A percentile compares a stretch with the other conserved stretches of the same genome.
Evolutionary conservation across 495 filamentous ascomycete genomes (phyloP).

Genomic region (Talaromyces thailandensis): DNA sequence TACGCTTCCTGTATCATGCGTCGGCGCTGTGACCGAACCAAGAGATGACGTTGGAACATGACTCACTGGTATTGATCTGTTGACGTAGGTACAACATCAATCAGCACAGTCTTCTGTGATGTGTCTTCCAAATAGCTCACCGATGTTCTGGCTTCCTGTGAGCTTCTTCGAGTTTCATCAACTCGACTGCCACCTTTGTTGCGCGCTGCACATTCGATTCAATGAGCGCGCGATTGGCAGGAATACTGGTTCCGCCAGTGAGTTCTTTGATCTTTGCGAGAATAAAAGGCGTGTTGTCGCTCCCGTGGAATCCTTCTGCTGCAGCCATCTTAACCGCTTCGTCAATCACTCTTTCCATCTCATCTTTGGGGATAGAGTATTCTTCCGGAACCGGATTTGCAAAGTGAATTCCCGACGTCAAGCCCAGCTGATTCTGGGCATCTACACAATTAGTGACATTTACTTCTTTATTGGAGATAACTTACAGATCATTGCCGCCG

Average conservation of each 20-base stretch:
- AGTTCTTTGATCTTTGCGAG: slow-evolving; percentile 72
- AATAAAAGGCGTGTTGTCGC: slow-evolving; percentile 83
- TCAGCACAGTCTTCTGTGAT: slow-evolving; percentile 2
- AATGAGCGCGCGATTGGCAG: slow-evolving; percentile 70
- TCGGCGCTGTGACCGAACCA: slow-evolving; percentile 10
- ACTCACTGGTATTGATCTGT: slow-evolving; percentile 36
- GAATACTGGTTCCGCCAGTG: slow-evolving; percentile 60
- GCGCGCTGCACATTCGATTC: slow-evolving; percentile 73
- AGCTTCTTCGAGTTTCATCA: slow-evolving; percentile 51
- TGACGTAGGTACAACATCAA: slow-evolving; percentile 3
- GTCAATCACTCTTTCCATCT: slow-evolving; percentile 68
- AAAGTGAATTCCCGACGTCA: slow-evolving; percentile 70
- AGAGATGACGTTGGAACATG: slow-evolving; percentile 10
- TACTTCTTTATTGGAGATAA: slow-evolving; percentile 2
- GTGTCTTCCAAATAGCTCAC: slow-evolving; percentile 23
- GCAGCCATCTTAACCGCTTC: slow-evolving; percentile 66
- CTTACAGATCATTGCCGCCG: slow-evolving; percentile 76
- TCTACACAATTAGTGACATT: slow-evolving; percentile 27
- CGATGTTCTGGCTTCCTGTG: slow-evolving; percentile 20
- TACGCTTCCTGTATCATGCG: slow-evolving; percentile 9
- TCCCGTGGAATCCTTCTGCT: slow-evolving; percentile 59
- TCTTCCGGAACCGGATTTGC: slow-evolving; percentile 79
- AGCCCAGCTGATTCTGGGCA: slow-evolving; percentile 51
- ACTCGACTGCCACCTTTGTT: slow-evolving; percentile 67
- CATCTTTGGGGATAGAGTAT: slow-evolving; percentile 55